Percentiles rank a stretch among this genome's conserved stretches.
Evolutionary conservation across 306 rosid species (phyloP).

Genomic region (Trichosanthes cucumerina): DNA sequence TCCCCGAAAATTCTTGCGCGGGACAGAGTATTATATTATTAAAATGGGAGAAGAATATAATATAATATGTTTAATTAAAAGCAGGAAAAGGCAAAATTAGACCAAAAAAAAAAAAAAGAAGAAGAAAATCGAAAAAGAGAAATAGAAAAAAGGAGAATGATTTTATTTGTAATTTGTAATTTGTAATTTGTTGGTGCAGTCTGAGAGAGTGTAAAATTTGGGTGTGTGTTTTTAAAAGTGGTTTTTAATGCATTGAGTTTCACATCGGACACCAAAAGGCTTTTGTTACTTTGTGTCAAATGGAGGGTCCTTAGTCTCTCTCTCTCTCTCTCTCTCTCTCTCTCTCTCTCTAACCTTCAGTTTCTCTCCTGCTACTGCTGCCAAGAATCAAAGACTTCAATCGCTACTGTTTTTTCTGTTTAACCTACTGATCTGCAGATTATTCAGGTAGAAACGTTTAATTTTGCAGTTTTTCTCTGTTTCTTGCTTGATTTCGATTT

Average conservation of each 20-base stretch:
- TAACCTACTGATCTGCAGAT: constrained; percentile 25
- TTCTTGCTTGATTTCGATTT: constrained; percentile 3
- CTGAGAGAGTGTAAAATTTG: neutral
- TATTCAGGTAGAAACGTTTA: constrained; percentile 36
- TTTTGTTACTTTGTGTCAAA: constrained; percentile 45
- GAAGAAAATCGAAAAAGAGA: neutral
- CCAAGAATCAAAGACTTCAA: neutral
- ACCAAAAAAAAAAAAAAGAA: neutral
- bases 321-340: constrained; percentile 11
- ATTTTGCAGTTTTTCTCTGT: constrained; percentile 1
- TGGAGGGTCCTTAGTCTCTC: constrained; percentile 58
- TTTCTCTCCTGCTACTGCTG: constrained; percentile 11
- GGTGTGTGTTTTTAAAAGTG: constrained; percentile 17
- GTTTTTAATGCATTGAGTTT: constrained; percentile 51
- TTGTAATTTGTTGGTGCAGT: neutral
- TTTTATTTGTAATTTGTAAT: constrained; percentile 2
- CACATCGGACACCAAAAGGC: constrained; percentile 49
- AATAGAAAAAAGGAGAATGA: neutral
- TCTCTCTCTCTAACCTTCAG: constrained; percentile 3
- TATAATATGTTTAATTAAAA: neutral
- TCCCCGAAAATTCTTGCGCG: neutral
- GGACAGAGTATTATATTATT: neutral
- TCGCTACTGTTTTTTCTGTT: constrained; percentile 13
- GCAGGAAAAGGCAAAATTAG: neutral
- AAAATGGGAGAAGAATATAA: neutral